Conservation (phyloP, 495 filamentous ascomycete species). For the Rostrohypoxylon terebratum region DNA sequence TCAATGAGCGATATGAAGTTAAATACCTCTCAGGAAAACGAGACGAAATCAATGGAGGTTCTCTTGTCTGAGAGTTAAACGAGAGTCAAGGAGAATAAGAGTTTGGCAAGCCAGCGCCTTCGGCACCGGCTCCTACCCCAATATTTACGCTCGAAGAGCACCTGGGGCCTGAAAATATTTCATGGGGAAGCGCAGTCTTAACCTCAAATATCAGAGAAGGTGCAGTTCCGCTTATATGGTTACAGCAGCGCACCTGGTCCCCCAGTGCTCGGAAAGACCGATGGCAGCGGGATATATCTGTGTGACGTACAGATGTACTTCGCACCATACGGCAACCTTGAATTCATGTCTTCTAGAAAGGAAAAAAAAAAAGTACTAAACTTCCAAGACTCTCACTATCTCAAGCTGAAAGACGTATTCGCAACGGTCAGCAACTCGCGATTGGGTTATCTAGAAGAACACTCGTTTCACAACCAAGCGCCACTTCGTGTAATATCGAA, state of each 20-base stretch:
- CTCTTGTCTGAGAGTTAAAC: neutral
- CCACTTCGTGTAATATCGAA: neutral
- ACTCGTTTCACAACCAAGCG: constrained; percentile 26
- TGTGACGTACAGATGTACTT: constrained; percentile 19
- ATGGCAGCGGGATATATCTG: constrained; percentile 10
- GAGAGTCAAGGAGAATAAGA: neutral
- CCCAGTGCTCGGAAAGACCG: constrained; percentile 25
- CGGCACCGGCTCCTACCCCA: neutral
- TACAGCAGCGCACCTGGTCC: constrained; percentile 18
- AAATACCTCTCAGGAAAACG: constrained; percentile 11
- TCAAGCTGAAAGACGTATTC: neutral
- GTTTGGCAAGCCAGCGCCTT: neutral
- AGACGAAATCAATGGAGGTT: neutral
- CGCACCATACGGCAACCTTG: neutral
- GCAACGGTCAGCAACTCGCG: neutral
- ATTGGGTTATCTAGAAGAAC: constrained; percentile 19
- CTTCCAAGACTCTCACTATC: neutral
- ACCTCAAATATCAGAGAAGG: constrained; percentile 2
- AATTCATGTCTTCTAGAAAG: neutral
- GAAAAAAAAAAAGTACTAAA: neutral
- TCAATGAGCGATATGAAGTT: constrained; percentile 39
- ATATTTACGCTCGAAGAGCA: neutral
- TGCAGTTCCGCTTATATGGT: constrained; percentile 2
- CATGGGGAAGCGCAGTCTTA: neutral
- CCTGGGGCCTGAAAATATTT: neutral